Base-by-base conservation (phyloP, 305 asterid species). In the Fraxinus sp. region DNA sequence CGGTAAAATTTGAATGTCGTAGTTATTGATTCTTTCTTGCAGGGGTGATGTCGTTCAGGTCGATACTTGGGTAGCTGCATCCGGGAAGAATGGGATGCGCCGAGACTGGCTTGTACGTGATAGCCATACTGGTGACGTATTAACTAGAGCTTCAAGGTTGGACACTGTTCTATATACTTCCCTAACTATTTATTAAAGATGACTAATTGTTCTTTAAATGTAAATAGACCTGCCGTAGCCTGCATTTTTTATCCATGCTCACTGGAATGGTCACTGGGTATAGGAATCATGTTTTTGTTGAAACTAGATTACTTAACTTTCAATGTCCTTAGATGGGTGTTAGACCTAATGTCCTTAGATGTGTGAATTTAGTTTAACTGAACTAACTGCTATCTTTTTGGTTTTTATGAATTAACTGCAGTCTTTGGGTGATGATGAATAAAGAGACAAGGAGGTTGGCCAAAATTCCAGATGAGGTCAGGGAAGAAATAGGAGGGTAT, bases 21-120 rank as follows among this genome's bases (percentile, higher is more conserved):
- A 76, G 74, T 82, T 83, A 35, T 83, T 28, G n/a, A 39, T 57
- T 82, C 66, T 82, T 80, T 85, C 39, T 79, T 84, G 73, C 89
- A 96, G 99, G 98, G 98, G 98, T 82, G 98, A 96, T 88, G 94
- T 92, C 84, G 98, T 94, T 86, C 98, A 94, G 87, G 95, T 96
- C 24, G 98, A 96, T 87, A 94, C 99, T 13, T 96, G 97, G 97
- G 97, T 94, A 57, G 97, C 97, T 78, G 98, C 95, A 82, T 93
- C 98, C 4, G 99, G 99, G 79, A 96, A 96, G 87, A 94, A 96
- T 88, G 98, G 98, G 14, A 93, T 94, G 99, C 98, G 99, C 36
- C 91, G 98, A 76, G 99, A 96, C 85, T 96, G 98, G 98, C 91
- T 93, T 82, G 82, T 94, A 68, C 95, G 97, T 41, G 98, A 96